Conservation (phyloP, 1,284 basidiomycete genomes). For the Porogramme epimiltina region DNA sequence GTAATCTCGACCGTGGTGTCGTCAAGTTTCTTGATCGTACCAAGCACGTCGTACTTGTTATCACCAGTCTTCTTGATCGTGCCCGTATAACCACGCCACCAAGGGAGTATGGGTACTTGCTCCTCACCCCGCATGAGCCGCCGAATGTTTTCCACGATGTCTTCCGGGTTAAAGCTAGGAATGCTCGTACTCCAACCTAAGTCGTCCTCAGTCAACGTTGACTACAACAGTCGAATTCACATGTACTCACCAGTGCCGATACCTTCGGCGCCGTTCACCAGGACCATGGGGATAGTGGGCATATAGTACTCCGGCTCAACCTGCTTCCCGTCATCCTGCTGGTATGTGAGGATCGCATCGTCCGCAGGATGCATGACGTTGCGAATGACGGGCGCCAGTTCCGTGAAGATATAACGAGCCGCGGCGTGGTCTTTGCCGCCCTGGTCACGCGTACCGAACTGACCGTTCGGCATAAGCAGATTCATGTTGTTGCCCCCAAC, state of each 20-base stretch:
- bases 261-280: conserved; percentile 96
- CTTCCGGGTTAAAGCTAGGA: conserved; percentile 92
- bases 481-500: conserved; percentile 98
- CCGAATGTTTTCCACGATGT: conserved; percentile 88
- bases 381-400: conserved; percentile 78
- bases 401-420: conserved; percentile 96
- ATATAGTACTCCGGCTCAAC: conserved; percentile 98
- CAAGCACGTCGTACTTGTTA: conserved; percentile 88
- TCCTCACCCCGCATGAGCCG: conserved; percentile 90
- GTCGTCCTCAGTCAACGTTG: conserved; percentile 1
- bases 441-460: conserved; percentile 92
- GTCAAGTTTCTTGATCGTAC: conserved; percentile 77
- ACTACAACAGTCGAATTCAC: not conserved
- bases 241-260: conserved; percentile 85
- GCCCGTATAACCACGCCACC: conserved; percentile 97
- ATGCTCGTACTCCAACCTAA: conserved; percentile 94
- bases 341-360: conserved; percentile 82
- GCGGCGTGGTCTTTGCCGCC: conserved; percentile 97
- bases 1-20: conserved; percentile 93
- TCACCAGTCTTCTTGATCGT: conserved; percentile 80
- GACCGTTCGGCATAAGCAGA: conserved; percentile 87
- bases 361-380: conserved; percentile 84
- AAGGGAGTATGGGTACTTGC: conserved; percentile 85
- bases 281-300: conserved; percentile 86
- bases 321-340: conserved; percentile 85